Conservation (phyloP, 495 filamentous ascomycete species). For the Penicillium riverlandense region DNA sequence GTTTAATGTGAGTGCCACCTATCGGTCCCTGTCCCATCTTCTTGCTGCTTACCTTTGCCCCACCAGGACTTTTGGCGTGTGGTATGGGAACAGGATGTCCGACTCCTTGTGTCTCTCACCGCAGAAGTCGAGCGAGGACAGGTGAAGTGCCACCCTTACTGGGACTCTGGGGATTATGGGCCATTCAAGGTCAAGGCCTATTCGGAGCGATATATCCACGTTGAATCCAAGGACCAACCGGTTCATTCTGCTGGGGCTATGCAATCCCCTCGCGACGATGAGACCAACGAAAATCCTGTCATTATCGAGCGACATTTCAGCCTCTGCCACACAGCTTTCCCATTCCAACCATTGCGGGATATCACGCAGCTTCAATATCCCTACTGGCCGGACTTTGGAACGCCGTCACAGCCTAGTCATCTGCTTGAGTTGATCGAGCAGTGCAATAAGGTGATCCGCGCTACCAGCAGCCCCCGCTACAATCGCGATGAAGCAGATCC, state of each 20-base stretch:
- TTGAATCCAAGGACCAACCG: slow-evolving; percentile 43
- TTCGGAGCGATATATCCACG: slow-evolving; percentile 70
- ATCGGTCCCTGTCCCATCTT: background rate
- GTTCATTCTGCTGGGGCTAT: slow-evolving; percentile 5
- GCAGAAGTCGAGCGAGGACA: slow-evolving; percentile 95
- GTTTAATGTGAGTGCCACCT: slow-evolving; percentile 61
- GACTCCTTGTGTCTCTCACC: slow-evolving; percentile 91
- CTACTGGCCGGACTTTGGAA: slow-evolving; percentile 93
- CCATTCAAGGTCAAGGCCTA: slow-evolving; percentile 67
- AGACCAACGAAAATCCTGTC: slow-evolving; percentile 52
- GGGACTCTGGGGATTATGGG: slow-evolving; percentile 76
- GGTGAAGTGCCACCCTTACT: slow-evolving; percentile 91
- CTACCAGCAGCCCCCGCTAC: slow-evolving; percentile 27
- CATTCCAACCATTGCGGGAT: slow-evolving; percentile 82
- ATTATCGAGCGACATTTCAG: slow-evolving; percentile 85
- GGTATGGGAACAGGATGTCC: slow-evolving; percentile 92
- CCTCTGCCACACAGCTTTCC: slow-evolving; percentile 64
- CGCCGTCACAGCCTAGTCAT: slow-evolving; percentile 81
- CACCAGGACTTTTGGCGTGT: slow-evolving; percentile 94
- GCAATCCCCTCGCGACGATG: slow-evolving; percentile 10
- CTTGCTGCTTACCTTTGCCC: slow-evolving; percentile 30
- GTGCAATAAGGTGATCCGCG: slow-evolving; percentile 50
- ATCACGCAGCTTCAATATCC: slow-evolving; percentile 94
- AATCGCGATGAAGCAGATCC: slow-evolving; percentile 47
- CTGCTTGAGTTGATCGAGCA: slow-evolving; percentile 83